Conservation (phyloP, 2,329 filamentous ascomycete species). For the Colletotrichum magnum region DNA sequence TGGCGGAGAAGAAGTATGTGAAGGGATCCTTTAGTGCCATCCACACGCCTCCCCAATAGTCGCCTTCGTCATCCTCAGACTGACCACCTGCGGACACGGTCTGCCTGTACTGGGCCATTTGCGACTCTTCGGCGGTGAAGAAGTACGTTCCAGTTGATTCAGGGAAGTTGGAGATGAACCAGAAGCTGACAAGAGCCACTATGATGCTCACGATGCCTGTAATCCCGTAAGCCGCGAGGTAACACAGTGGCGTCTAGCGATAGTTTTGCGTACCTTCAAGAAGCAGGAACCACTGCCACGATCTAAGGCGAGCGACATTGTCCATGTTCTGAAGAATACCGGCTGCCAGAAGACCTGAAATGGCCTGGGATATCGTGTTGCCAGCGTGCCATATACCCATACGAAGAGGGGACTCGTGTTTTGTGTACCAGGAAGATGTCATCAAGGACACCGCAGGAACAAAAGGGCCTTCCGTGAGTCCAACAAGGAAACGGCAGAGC, state of each 20-base stretch:
- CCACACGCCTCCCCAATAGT: conserved; percentile 54
- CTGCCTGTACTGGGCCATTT: conserved; percentile 55
- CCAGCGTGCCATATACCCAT: conserved; percentile 63
- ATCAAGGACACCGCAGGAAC: conserved; percentile 63
- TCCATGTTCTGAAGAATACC: conserved; percentile 61
- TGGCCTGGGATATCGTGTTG: conserved; percentile 59
- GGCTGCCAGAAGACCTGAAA: conserved; percentile 60
- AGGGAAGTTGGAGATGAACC: conserved; percentile 55
- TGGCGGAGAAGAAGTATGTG: conserved; percentile 53
- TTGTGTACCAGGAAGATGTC: conserved; percentile 63
- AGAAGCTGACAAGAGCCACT: conserved; percentile 49
- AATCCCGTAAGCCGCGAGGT: conserved; percentile 2
- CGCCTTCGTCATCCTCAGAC: conserved; percentile 54
- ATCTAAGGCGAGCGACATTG: conserved; percentile 48
- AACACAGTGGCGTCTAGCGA: too few species aligned
- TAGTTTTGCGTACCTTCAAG: conserved; percentile 46
- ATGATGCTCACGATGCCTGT: conserved; percentile 49
- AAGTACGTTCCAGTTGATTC: conserved; percentile 50
- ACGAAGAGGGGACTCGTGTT: conserved; percentile 57
- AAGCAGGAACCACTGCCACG: conserved; percentile 61
- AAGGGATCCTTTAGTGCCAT: conserved; percentile 53
- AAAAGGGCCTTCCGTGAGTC: conserved; percentile 54
- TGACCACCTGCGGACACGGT: conserved; percentile 53
- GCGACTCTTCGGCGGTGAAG: conserved; percentile 54
- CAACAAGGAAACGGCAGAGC: conserved; percentile 51